phyloP scores from a whole-genome alignment of 176 grass and related monocot genomes.

The Juncus effusus region DNA sequence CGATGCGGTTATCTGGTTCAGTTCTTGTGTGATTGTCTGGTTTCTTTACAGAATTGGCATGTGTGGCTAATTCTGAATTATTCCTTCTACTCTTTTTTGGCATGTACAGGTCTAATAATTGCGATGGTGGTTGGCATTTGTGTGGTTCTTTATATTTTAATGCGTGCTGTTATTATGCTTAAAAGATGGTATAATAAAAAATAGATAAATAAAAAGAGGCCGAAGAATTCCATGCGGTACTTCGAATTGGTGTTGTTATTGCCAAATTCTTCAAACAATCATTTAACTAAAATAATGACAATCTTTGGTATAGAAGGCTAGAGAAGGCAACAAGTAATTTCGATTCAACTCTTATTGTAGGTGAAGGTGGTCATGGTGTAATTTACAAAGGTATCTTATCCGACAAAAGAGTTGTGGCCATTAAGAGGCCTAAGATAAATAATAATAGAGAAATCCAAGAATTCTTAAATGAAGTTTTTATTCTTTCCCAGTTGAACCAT shows the following conservation, averaged over 20 bases:
- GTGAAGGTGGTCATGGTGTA: constrained; percentile 33
- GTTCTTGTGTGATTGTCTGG: too few relatives aligned
- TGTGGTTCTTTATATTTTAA: too few relatives aligned
- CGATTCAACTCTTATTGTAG: constrained; percentile 25
- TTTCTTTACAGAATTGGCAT: too few relatives aligned
- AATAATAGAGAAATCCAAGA: constrained; percentile 11
- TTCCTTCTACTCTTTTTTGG: too few relatives aligned
- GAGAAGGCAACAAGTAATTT: constrained; percentile 43
- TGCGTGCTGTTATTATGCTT: too few relatives aligned
- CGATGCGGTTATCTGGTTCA: too few relatives aligned
- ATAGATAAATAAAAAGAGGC: too few relatives aligned
- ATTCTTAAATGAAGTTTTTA: background rate
- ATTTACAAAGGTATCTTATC: background rate
- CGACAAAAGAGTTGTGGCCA: constrained; percentile 37
- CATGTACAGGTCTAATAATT: too few relatives aligned
- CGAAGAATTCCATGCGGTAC: too few relatives aligned
- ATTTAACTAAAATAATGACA: background rate
- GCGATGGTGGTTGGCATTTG: too few relatives aligned
- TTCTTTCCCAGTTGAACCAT: constrained; percentile 55
- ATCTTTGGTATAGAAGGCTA: constrained; percentile 24
- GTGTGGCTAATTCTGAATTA: too few relatives aligned
- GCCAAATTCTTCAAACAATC: background rate
- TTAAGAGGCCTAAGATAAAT: constrained; percentile 43
- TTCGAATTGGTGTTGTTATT: background rate
- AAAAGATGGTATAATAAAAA: too few relatives aligned